Conservation (phyloP, 2,329 filamentous ascomycete species). For the Blumeria graminis region DNA sequence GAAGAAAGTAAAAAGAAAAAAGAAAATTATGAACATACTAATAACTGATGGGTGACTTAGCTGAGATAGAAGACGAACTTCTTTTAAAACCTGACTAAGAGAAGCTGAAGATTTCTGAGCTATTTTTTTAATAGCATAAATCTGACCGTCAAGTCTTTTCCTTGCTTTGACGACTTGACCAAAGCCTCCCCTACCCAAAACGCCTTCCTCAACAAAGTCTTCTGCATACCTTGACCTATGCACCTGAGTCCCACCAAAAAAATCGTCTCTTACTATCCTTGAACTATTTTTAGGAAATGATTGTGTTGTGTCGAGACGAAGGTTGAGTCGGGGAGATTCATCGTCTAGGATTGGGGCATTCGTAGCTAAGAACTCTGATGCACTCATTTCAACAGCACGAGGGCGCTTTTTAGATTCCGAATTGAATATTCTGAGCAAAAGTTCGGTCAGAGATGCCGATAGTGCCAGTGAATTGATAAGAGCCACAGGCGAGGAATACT, state of each 20-base stretch:
- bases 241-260: constrained; percentile 24
- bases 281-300: not conserved
- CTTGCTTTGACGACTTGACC: constrained; percentile 89
- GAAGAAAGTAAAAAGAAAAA: no score
- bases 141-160: constrained; percentile 77
- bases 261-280: constrained; percentile 31
- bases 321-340: constrained; percentile 16
- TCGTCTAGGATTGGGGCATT: constrained; percentile 30
- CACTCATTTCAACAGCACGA: constrained; percentile 49
- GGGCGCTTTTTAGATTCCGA: constrained; percentile 63
- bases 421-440: constrained; percentile 67
- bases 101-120: constrained; percentile 56
- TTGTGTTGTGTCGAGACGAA: not conserved
- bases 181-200: constrained; percentile 80
- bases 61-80: constrained; percentile 73
- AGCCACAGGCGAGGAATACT: constrained; percentile 55
- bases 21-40: constrained; percentile 10
- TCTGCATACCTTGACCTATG: constrained; percentile 53
- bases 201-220: constrained; percentile 77
- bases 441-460: constrained; percentile 52
- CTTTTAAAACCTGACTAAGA: constrained; percentile 59
- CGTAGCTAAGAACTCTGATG: constrained; percentile 41
- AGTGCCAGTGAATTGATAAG: constrained; percentile 48
- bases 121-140: constrained; percentile 95
- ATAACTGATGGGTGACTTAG: constrained; percentile 60